Evolutionary conservation across 495 filamentous ascomycete genomes (phyloP).

Genomic region (Xylaria nigripes): DNA sequence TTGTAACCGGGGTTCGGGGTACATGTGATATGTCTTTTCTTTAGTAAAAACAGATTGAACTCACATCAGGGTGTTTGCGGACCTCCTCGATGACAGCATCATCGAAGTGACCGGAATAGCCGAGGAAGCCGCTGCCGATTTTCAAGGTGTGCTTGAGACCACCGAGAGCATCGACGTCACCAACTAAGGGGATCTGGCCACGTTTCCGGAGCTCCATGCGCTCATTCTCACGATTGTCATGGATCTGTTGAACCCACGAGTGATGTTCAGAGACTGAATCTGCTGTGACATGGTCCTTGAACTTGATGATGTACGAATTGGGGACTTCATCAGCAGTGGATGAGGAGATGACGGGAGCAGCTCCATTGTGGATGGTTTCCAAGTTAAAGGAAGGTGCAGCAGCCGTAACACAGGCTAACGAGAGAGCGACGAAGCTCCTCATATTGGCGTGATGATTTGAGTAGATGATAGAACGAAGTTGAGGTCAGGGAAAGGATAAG

Average conservation of each 20-base stretch:
- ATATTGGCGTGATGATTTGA: constrained; percentile 44
- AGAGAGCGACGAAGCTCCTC: constrained; percentile 63
- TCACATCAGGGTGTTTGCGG: constrained; percentile 94
- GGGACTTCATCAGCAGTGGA: constrained; percentile 64
- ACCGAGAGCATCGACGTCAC: constrained; percentile 63
- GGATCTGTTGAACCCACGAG: constrained; percentile 84
- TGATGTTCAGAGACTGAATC: constrained; percentile 66
- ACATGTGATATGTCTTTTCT: no score
- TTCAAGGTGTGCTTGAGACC: constrained; percentile 95
- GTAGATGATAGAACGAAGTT: constrained; percentile 8
- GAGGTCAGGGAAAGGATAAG: constrained; percentile 29
- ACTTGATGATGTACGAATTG: constrained; percentile 93
- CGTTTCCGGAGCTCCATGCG: constrained; percentile 84
- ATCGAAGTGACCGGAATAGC: constrained; percentile 95
- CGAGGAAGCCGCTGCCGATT: constrained; percentile 72
- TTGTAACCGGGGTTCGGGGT: not conserved
- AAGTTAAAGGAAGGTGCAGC: constrained; percentile 68
- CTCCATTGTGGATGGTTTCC: constrained; percentile 74
- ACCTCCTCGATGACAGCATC: constrained; percentile 87
- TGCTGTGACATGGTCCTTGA: constrained; percentile 86
- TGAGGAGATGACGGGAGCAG: constrained; percentile 82
- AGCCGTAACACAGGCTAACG: constrained; percentile 57
- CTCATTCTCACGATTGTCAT: constrained; percentile 48
- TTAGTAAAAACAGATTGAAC: constrained; percentile 35
- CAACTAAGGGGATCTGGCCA: constrained; percentile 61